A percentile compares a stretch with the other conserved stretches of the same genome.
Evolutionary conservation across 768 basidiomycete genomes (phyloP).

Genomic region (Astraeus odoratus): DNA sequence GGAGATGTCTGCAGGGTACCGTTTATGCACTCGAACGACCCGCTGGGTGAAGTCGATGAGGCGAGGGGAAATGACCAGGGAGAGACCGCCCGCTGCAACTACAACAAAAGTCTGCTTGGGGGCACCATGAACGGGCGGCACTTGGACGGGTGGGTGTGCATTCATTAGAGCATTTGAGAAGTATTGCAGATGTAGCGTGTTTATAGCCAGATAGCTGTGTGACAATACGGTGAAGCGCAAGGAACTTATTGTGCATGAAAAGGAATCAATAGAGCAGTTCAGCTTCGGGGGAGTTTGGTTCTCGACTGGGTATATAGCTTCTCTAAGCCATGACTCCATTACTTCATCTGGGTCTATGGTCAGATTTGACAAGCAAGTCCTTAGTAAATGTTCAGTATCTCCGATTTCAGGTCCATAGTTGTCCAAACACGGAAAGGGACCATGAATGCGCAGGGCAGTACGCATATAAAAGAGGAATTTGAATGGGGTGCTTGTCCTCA

Average conservation of each 20-base stretch:
- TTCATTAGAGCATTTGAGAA: conserved; percentile 9
- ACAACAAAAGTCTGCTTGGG: conserved; percentile 23
- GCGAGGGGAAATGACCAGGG: conserved; percentile 45
- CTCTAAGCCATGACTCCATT: conserved; percentile 12
- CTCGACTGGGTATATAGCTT: conserved; percentile 17
- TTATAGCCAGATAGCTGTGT: conserved; percentile 19
- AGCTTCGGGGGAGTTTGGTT: conserved; percentile 5
- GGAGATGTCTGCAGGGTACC: conserved; percentile 13
- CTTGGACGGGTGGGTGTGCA: conserved; percentile 10
- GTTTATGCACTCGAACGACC: conserved; percentile 43
- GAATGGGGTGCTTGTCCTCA: conserved; percentile 67
- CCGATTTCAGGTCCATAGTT: conserved; percentile 8
- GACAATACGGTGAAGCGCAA: conserved; percentile 17
- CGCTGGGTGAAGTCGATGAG: conserved; percentile 55
- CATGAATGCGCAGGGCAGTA: conserved; percentile 41
- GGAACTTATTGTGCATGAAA: conserved; percentile 13
- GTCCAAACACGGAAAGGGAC: conserved; percentile 8
- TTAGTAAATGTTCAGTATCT: conserved; percentile 31
- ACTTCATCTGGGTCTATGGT: conserved; percentile 41
- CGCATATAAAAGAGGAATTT: conserved; percentile 77
- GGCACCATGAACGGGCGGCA: conserved; percentile 8
- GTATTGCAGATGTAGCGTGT: conserved; percentile 20
- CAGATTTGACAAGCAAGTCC: conserved; percentile 29
- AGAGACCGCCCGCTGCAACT: conserved; percentile 35
- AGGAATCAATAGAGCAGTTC: conserved; percentile 6